These are phyloP conservation scores for Magnaporthiopsis incrustans DNA, from an alignment of 2,329 filamentous ascomycete species.

Conservation along the genomic window DNA sequence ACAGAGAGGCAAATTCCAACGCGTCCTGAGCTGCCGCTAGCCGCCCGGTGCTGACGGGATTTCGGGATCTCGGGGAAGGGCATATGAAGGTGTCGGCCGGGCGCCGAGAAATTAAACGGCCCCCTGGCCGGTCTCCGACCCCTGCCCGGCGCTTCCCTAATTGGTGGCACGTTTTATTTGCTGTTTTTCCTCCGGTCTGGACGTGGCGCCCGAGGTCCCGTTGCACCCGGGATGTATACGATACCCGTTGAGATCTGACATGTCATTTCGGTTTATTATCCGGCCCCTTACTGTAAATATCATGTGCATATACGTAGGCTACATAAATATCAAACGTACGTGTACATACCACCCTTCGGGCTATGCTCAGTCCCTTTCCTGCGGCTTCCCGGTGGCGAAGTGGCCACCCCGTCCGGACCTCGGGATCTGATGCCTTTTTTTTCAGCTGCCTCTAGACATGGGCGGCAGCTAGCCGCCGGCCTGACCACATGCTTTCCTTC, in stretches of 20 bases:
- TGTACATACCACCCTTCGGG: neutral
- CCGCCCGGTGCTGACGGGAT: neutral
- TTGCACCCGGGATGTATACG: neutral
- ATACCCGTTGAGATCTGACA: neutral
- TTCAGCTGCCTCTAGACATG: neutral
- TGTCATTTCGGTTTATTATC: neutral
- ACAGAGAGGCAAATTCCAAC: neutral
- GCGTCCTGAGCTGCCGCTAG: neutral
- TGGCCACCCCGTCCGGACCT: neutral
- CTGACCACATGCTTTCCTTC: neutral
- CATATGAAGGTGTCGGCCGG: neutral
- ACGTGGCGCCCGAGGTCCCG: neutral
- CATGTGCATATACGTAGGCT: neutral
- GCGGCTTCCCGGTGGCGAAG: neutral
- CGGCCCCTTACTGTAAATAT: neutral
- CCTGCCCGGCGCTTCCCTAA: too few relatives aligned
- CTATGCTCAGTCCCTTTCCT: neutral
- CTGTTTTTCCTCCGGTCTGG: neutral
- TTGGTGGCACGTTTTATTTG: neutral
- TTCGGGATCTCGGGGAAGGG: neutral
- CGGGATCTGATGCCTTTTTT: neutral
- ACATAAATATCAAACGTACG: too few relatives aligned
- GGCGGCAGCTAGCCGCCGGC: too few relatives aligned
- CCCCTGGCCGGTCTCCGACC: too few relatives aligned
- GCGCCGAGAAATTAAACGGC: neutral